Percentiles rank a stretch among this genome's conserved stretches.
phyloP scores from a whole-genome alignment of 108 stramenopile genomes.

The Heterococcus sp. region DNA sequence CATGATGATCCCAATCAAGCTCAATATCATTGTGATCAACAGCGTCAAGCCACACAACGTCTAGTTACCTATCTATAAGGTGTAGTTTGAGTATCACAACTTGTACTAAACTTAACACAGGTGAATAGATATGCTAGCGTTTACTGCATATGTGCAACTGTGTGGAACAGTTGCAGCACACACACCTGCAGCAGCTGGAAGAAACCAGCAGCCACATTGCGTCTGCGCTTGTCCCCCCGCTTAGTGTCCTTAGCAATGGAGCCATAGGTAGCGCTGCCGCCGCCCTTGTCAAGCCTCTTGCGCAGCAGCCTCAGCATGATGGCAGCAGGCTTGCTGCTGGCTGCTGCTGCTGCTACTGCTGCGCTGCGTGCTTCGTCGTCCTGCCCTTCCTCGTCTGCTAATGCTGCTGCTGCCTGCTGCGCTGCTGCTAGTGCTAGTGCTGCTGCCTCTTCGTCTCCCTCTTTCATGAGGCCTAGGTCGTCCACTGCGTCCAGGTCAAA shows the following conservation, averaged over 20 bases:
- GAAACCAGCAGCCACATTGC: constrained; percentile 22
- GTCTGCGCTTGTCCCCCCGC: constrained; percentile 13
- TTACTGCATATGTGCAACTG: too few relatives aligned
- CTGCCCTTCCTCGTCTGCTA: background rate
- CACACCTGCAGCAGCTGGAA: constrained; percentile 4
- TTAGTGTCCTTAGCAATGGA: background rate
- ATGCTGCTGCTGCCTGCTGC: background rate
- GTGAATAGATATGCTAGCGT: too few relatives aligned
- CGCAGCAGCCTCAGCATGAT: background rate
- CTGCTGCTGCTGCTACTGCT: background rate
- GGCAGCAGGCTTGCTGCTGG: background rate
- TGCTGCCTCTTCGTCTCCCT: background rate
- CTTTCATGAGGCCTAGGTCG: background rate
- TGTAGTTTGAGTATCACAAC: too few relatives aligned
- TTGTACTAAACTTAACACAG: too few relatives aligned
- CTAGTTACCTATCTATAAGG: too few relatives aligned
- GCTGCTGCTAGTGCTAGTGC: background rate
- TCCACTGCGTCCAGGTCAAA: background rate
- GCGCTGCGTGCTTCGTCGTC: background rate
- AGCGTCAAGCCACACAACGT: too few relatives aligned
- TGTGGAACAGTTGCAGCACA: too few relatives aligned
- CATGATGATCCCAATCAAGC: background rate
- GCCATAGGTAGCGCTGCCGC: background rate
- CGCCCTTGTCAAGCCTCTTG: background rate
- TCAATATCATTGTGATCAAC: too few relatives aligned